Percentiles rank a stretch among this genome's conserved stretches.
Evolutionary conservation across 1,139 yeast species (phyloP).

Genomic region (Suzukiozyma palmioleophila): DNA sequence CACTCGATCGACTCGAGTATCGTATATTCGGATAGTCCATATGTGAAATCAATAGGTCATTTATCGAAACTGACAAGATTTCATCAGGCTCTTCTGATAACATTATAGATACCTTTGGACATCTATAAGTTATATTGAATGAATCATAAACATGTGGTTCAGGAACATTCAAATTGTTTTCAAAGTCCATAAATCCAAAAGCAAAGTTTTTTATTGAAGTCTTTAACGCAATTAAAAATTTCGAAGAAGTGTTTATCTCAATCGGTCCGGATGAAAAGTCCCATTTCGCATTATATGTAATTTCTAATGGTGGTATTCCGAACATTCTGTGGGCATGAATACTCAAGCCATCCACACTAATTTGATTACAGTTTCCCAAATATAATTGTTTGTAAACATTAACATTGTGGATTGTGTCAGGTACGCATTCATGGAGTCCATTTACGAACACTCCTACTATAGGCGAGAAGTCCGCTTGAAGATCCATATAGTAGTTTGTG

Average conservation of each 20-base stretch:
- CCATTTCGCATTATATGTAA: slow-evolving; percentile 90
- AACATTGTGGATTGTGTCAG: slow-evolving; percentile 22
- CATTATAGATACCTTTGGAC: slow-evolving; percentile 30
- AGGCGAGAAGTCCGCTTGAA: slow-evolving; percentile 57
- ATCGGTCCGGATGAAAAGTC: slow-evolving; percentile 67
- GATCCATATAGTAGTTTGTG: slow-evolving; percentile 90
- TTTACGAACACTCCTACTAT: slow-evolving; percentile 32
- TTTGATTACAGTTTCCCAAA: slow-evolving; percentile 18
- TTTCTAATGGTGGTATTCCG: slow-evolving; percentile 85
- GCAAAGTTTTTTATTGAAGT: slow-evolving; percentile 46
- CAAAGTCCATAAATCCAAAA: slow-evolving; percentile 67
- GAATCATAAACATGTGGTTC: slow-evolving; percentile 64
- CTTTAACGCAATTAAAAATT: slow-evolving; percentile 42
- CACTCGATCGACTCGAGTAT: slow-evolving; percentile 54
- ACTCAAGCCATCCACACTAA: slow-evolving; percentile 58
- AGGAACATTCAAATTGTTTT: slow-evolving; percentile 61
- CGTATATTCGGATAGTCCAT: slow-evolving; percentile 70
- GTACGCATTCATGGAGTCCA: slow-evolving; percentile 13
- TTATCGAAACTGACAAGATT: slow-evolving; percentile 22
- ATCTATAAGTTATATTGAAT: slow-evolving; percentile 50
- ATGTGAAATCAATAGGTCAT: slow-evolving; percentile 40
- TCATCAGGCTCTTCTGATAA: slow-evolving; percentile 17
- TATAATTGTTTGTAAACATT: slow-evolving; percentile 20
- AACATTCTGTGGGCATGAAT: slow-evolving; percentile 89
- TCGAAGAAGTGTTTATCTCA: slow-evolving; percentile 47